phyloP scores from a whole-genome alignment of 2,329 filamentous ascomycete species.

The Sclerotinia glacialis region DNA sequence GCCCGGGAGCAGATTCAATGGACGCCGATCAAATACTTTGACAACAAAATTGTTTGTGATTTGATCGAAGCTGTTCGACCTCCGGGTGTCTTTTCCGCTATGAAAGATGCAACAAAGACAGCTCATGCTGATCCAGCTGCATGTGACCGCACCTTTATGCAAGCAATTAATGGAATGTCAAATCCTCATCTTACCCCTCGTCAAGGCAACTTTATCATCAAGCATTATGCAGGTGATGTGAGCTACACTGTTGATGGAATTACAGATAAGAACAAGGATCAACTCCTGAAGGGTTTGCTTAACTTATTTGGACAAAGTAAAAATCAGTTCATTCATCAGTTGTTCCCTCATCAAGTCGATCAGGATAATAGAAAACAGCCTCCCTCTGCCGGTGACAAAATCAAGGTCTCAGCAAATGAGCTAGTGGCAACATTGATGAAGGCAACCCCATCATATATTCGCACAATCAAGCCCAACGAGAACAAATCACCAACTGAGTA shows the following conservation, averaged over 20 bases:
- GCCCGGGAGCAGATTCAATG: slow-evolving; percentile 93
- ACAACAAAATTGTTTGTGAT: slow-evolving; percentile 98
- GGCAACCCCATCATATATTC: slow-evolving; percentile 94
- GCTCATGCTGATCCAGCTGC: slow-evolving; percentile 92
- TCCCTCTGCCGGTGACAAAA: slow-evolving; percentile 93
- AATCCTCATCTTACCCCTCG: slow-evolving; percentile 89
- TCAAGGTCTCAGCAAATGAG: slow-evolving; percentile 90
- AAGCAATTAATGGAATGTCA: slow-evolving; percentile 83
- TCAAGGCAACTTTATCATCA: slow-evolving; percentile 96
- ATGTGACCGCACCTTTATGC: slow-evolving; percentile 94
- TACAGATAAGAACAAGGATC: slow-evolving; percentile 99
- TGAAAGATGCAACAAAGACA: slow-evolving; percentile 98
- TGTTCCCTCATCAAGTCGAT: slow-evolving; percentile 92
- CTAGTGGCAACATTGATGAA: slow-evolving; percentile 96
- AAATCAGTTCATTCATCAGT: slow-evolving; percentile 79
- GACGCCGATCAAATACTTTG: slow-evolving; percentile 99
- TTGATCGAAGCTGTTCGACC: slow-evolving; percentile 90
- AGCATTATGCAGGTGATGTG: slow-evolving; percentile 98
- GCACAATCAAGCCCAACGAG: slow-evolving; percentile 98
- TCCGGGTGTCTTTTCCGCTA: slow-evolving; percentile 86
- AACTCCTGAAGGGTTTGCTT: slow-evolving; percentile 88
- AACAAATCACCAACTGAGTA: slow-evolving; percentile 96
- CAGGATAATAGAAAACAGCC: slow-evolving; percentile 93
- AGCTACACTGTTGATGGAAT: slow-evolving; percentile 93
- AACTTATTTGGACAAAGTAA: slow-evolving; percentile 80